Base-by-base conservation (phyloP, 371 early-diverging fungal species). In the Homolaphlyctis polyrhiza region DNA sequence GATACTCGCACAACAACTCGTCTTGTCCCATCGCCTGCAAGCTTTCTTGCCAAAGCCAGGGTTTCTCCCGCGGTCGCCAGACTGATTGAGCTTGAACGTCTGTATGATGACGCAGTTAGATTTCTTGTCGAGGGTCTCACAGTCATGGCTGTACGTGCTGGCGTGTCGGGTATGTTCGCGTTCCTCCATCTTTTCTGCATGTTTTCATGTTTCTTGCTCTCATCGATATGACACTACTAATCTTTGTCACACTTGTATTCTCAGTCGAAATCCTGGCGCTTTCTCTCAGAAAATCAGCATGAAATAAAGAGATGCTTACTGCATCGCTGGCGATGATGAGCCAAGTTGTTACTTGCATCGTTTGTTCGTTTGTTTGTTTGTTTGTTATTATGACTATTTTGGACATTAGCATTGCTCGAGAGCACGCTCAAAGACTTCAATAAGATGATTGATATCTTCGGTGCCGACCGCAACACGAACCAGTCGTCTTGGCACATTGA, bases 391-490 rank as follows among this genome's bases (percentile, higher is more conserved):
- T n/a, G n/a, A n/a, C n/a, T n/a, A n/a, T 45, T 45, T 45, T 45
- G 23, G 23, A 45, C 16, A 45, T 45, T 16, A 45, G 23, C 16
- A 23, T 18, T 11, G 14, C 14, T 89, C 83, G 62, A 95, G 71
- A n/a, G 94, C 93, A 4, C 73, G 65, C 63, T 72, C 65, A 76
- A 95, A 91, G 64, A 81, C 79, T 13, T 67, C 62, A 43, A 92
- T 54, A 66, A 95, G 70, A 48, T 70, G 75, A 11, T 89, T 85
- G 30, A 63, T 52, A 25, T 85, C 83, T 77, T 97, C 97, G 39
- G 94, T 71, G 1, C 98, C 98, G 28, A 97, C 91, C 61, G 93
- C 91, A 23, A 96, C 86, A 39, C 98, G 86, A 58, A 97, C 79
- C 36, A 96, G 71, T 64, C 87, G 66, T 16, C 85, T 74, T 16